These are phyloP conservation scores for Noccaea bulbosa DNA, from an alignment of 345 rosid genomes.

Conservation along the genomic window DNA sequence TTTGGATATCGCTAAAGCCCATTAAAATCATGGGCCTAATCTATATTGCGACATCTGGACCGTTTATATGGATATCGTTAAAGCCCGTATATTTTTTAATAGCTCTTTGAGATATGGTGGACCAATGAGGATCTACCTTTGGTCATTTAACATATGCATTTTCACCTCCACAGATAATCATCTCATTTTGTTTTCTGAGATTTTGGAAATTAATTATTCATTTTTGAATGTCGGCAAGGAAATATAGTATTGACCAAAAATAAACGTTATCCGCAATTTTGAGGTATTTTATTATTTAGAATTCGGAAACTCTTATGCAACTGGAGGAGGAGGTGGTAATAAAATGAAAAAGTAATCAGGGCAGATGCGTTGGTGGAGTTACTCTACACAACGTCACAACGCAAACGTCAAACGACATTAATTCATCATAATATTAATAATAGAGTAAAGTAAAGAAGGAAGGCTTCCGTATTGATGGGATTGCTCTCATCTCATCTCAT, in stretches of 20 bases:
- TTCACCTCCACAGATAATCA: neutral
- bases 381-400: slow-evolving; percentile 2
- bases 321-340: neutral
- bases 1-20: slow-evolving; percentile 14
- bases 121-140: neutral
- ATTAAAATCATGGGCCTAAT: slow-evolving; percentile 12
- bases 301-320: neutral
- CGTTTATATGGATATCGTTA: too few relatives aligned
- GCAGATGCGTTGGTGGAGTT: slow-evolving; percentile 32
- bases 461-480: slow-evolving; percentile 9
- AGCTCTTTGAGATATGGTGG: too few relatives aligned
- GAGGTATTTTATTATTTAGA: neutral
- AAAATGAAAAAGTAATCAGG: neutral
- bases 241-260: neutral
- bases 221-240: slow-evolving; percentile 37
- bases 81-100: too few relatives aligned
- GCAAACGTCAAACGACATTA: slow-evolving; percentile 31
- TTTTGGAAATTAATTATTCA: neutral
- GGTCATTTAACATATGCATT: neutral
- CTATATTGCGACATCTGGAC: neutral
- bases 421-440: neutral
- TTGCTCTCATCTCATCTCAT: neutral
- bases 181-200: too few relatives aligned
- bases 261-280: neutral
- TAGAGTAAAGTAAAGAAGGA: neutral